Conservation (phyloP, 2,329 filamentous ascomycete genomes). For the Domatiomyces globalis region DNA sequence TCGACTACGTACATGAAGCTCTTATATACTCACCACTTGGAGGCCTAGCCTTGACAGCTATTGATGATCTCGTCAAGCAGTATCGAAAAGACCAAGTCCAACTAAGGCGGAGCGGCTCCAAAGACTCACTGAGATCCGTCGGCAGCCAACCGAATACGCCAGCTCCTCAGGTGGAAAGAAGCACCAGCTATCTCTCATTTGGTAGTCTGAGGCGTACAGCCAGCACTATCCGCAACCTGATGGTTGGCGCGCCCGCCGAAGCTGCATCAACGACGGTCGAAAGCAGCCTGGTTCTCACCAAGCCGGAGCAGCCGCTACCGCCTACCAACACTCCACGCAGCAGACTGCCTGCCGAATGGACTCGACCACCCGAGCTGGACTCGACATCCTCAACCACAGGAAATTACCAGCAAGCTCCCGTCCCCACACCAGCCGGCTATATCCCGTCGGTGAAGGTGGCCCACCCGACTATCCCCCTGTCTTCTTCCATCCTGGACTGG, state of each 20-base stretch:
- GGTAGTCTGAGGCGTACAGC: slow-evolving; percentile 46
- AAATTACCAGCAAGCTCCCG: slow-evolving; percentile 60
- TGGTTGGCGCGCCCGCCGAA: slow-evolving; percentile 30
- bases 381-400: slow-evolving; percentile 52
- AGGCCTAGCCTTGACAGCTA: slow-evolving; percentile 52
- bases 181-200: slow-evolving; percentile 47
- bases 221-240: slow-evolving; percentile 50
- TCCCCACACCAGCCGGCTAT: slow-evolving; percentile 68
- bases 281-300: slow-evolving; percentile 21
- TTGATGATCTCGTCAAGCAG: slow-evolving; percentile 51
- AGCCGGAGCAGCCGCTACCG: slow-evolving; percentile 17
- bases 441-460: slow-evolving; percentile 40
- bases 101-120: slow-evolving; percentile 14
- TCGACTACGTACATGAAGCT: slow-evolving; percentile 70
- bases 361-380: slow-evolving; percentile 57
- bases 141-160: slow-evolving; percentile 31
- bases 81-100: slow-evolving; percentile 11
- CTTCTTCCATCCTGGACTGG: slow-evolving; percentile 82
- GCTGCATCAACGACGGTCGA: slow-evolving; percentile 22
- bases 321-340: slow-evolving; percentile 30
- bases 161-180: slow-evolving; percentile 36
- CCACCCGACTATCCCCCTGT: slow-evolving; percentile 55
- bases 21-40: slow-evolving; percentile 66
- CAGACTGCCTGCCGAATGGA: slow-evolving; percentile 44
- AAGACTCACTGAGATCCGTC: slow-evolving; percentile 11